A percentile compares a stretch with the other conserved stretches of the same genome.
Conservation (phyloP, 805 yeast species). For the Middelhovenomyces tepae region DNA sequence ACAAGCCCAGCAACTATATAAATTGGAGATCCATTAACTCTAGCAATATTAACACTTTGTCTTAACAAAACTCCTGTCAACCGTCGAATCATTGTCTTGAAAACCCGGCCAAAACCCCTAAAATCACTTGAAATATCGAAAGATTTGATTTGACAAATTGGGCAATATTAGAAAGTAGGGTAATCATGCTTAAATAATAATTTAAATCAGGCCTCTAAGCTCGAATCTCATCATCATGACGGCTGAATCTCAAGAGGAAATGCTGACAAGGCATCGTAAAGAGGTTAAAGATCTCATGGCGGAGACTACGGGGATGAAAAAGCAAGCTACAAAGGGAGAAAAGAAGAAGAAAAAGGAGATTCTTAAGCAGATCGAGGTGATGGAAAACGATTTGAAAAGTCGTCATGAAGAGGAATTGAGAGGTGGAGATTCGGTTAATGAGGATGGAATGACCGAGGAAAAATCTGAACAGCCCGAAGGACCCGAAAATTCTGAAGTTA, state of each 20-base stretch:
- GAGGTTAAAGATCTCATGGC: slow-evolving; percentile 61
- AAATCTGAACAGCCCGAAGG: slow-evolving; percentile 13
- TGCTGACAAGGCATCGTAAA: slow-evolving; percentile 55
- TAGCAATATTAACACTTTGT: too few relatives aligned
- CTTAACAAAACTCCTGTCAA: too few relatives aligned
- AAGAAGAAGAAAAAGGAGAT: slow-evolving; percentile 54
- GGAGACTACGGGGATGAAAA: slow-evolving; percentile 64
- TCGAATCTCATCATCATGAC: slow-evolving; percentile 1
- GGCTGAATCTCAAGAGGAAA: slow-evolving; percentile 38
- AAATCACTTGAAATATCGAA: too few relatives aligned
- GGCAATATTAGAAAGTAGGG: too few relatives aligned
- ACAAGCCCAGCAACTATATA: too few relatives aligned
- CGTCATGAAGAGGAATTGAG: slow-evolving; percentile 49
- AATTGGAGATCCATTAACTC: too few relatives aligned
- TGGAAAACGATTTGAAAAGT: slow-evolving; percentile 47
- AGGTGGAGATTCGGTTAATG: slow-evolving; percentile 11
- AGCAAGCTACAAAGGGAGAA: slow-evolving; percentile 68
- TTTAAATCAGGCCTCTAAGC: not conserved
- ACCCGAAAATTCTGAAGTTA: slow-evolving; percentile 27
- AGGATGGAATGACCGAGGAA: slow-evolving; percentile 2
- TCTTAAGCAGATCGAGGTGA: slow-evolving; percentile 44
- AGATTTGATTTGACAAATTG: too few relatives aligned
- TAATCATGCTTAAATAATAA: not conserved
- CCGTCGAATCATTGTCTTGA: too few relatives aligned
- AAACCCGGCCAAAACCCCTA: too few relatives aligned